Evolutionary conservation across 352 stramenopile genomes (phyloP).

Genomic region (Phytophthora fragariae): DNA sequence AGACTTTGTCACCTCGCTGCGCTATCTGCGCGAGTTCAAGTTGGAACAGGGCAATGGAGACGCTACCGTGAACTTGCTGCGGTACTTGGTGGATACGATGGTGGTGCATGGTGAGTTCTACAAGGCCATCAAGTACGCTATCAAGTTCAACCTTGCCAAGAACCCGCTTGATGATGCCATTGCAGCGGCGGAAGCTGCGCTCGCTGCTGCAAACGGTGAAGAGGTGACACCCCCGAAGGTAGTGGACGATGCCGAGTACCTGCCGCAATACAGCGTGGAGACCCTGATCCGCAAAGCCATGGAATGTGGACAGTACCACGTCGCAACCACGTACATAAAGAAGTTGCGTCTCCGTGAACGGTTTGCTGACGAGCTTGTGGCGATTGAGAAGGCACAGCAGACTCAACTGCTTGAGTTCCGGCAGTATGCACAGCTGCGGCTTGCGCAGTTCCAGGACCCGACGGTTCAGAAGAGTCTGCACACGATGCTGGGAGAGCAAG

Average conservation of each 20-base stretch:
- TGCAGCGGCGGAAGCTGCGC: constrained; percentile 38
- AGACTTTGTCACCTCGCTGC: constrained; percentile 75
- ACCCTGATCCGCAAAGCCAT: constrained; percentile 67
- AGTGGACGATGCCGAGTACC: constrained; percentile 37
- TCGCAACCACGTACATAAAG: constrained; percentile 85
- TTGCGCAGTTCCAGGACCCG: constrained; percentile 58
- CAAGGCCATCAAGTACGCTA: constrained; percentile 91
- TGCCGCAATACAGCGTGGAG: constrained; percentile 57
- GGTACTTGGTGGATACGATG: constrained; percentile 73
- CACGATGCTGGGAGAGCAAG: constrained; percentile 48
- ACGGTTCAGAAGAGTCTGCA: constrained; percentile 48
- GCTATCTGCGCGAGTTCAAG: constrained; percentile 84
- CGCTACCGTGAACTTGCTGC: constrained; percentile 50
- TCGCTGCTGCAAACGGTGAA: constrained; percentile 34
- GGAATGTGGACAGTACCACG: constrained; percentile 71
- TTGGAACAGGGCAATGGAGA: constrained; percentile 53
- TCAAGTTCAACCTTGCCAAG: constrained; percentile 77
- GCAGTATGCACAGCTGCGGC: constrained; percentile 56
- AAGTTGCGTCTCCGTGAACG: constrained; percentile 72
- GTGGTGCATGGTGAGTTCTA: constrained; percentile 79
- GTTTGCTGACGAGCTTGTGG: constrained; percentile 63
- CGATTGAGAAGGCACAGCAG: constrained; percentile 68
- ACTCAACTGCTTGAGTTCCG: constrained; percentile 65
- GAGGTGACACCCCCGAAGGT: constrained; percentile 13
- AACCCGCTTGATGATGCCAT: constrained; percentile 45